phyloP scores from a whole-genome alignment of 805 yeast genomes.

The Metschnikowia aberdeeniae region DNA sequence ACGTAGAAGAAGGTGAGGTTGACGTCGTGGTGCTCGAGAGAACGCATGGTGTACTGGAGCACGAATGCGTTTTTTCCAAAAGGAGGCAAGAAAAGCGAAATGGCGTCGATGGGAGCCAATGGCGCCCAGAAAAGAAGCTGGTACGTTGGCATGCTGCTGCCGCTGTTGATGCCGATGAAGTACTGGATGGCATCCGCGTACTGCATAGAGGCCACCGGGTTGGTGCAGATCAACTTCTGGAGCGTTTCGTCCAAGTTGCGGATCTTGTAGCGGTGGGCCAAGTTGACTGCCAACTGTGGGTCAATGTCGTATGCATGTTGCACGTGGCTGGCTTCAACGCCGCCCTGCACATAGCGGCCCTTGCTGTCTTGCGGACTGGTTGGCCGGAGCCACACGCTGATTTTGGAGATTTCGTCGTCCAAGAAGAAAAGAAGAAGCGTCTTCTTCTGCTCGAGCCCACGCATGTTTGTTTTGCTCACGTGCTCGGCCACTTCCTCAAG shows the following conservation, averaged over 20 bases:
- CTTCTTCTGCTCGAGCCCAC: slow-evolving; percentile 45
- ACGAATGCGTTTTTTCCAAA: slow-evolving; percentile 61
- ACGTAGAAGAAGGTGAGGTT: slow-evolving; percentile 91
- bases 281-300: slow-evolving; percentile 68
- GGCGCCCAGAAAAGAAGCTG: slow-evolving; percentile 66
- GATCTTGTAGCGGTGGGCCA: slow-evolving; percentile 57
- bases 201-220: slow-evolving; percentile 57
- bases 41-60: slow-evolving; percentile 84
- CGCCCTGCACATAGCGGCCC: slow-evolving; percentile 32
- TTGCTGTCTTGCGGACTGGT: slow-evolving; percentile 40
- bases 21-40: slow-evolving; percentile 83
- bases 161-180: slow-evolving; percentile 40
- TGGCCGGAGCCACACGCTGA: slow-evolving; percentile 76
- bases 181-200: slow-evolving; percentile 59
- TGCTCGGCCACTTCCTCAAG: slow-evolving; percentile 49
- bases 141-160: slow-evolving; percentile 35
- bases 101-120: slow-evolving; percentile 77
- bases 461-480: slow-evolving; percentile 21
- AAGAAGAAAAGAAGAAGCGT: slow-evolving; percentile 58
- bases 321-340: slow-evolving; percentile 41
- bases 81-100: slow-evolving; percentile 76
- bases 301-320: slow-evolving; percentile 58
- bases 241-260: slow-evolving; percentile 37
- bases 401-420: slow-evolving; percentile 67
- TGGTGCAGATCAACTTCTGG: slow-evolving; percentile 42